Base-by-base conservation (phyloP, 1,139 yeast species). In the Magnusiomyces magnusii region DNA sequence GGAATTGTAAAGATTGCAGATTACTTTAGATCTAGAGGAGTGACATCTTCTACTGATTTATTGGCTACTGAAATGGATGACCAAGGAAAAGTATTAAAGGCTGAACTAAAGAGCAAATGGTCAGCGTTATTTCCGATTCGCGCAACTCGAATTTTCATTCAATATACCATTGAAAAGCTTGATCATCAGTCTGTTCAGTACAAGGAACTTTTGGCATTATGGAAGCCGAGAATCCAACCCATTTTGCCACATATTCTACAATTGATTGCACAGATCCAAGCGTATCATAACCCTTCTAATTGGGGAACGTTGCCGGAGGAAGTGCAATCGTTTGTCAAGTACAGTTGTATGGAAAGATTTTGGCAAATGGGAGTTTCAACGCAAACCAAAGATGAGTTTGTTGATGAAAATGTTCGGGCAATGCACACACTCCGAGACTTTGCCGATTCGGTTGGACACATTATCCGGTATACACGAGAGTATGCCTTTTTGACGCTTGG, bases 291-390 rank as follows among this genome's bases (percentile, higher is more conserved):
- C 68, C 97, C 98, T 0, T 86, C 78, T 24, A 92, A 93, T 71
- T 93, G 99, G 98, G 78, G 77, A 19, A 88, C 84, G 53, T 77
- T 95, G 55, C 98, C 99, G 0, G 81, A 80, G 2, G 95, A 90
- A 59, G 97, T 93, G 1, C 97, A 89, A 69, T 79, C 93, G 1
- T 93, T 95, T 76, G 97, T 93, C 17, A 81, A 83, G 65, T 87
- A 89, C 67, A 86, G 95, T 65, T 87, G 96, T 56, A 83, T 86
- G 70, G 99, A 95, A 75, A 79, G 98, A 67, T 93, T 93, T 71
- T 95, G 99, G 99, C 98, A 95, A 69, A 96, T 92, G 63, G 99
- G 99, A 21, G 95, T 95, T 24, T 89, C 97, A 1, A 88, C 89
- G 60, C 96, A 93, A 72, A 86, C 96, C 7, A 87, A 90, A 66